A percentile compares a stretch with the other conserved stretches of the same genome.
phyloP scores from a whole-genome alignment of 2,329 filamentous ascomycete species.

The Ophiocordyceps camponoti-leonardi region DNA sequence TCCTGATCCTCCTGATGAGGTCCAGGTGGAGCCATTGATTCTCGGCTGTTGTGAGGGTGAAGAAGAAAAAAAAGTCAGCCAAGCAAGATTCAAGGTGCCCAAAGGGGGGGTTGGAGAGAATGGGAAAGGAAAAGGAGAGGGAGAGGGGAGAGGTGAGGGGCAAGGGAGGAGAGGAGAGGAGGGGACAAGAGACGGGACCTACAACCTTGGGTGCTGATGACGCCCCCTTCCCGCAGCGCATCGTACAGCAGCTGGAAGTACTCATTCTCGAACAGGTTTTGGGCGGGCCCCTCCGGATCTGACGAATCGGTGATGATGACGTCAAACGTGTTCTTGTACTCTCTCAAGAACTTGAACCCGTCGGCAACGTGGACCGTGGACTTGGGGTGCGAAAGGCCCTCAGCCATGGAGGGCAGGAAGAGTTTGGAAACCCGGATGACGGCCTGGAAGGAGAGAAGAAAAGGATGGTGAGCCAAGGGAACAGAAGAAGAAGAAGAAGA shows the following conservation, averaged over 20 bases:
- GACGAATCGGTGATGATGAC: slow-evolving; percentile 99
- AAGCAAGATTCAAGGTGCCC: not conserved
- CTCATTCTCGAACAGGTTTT: slow-evolving; percentile 93
- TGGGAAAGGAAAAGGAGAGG: not conserved
- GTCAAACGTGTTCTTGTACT: slow-evolving; percentile 95
- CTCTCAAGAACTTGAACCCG: slow-evolving; percentile 95
- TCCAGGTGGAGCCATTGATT: slow-evolving; percentile 98
- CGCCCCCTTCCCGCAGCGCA: slow-evolving; percentile 82
- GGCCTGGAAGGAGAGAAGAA: slow-evolving; percentile 31
- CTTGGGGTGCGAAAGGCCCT: slow-evolving; percentile 87
- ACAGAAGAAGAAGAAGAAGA: too few relatives aligned
- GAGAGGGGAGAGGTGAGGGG: too few relatives aligned
- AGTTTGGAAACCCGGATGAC: slow-evolving; percentile 97
- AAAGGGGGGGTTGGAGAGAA: not conserved
- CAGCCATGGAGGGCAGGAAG: slow-evolving; percentile 87
- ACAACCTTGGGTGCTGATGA: slow-evolving; percentile 99
- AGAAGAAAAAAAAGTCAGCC: slow-evolving; percentile 2
- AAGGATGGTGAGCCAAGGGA: slow-evolving; percentile 11
- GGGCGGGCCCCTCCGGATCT: slow-evolving; percentile 90
- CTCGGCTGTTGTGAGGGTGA: too few relatives aligned
- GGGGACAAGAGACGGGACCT: slow-evolving; percentile 64
- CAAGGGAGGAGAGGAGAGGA: too few relatives aligned
- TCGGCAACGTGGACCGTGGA: slow-evolving; percentile 86
- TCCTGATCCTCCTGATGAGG: slow-evolving; percentile 88
- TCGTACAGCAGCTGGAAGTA: slow-evolving; percentile 92